Evolutionary conservation across 2,329 filamentous ascomycete genomes (phyloP).

Genomic region (Ophiognomonia clavigignenti-juglandacearum): DNA sequence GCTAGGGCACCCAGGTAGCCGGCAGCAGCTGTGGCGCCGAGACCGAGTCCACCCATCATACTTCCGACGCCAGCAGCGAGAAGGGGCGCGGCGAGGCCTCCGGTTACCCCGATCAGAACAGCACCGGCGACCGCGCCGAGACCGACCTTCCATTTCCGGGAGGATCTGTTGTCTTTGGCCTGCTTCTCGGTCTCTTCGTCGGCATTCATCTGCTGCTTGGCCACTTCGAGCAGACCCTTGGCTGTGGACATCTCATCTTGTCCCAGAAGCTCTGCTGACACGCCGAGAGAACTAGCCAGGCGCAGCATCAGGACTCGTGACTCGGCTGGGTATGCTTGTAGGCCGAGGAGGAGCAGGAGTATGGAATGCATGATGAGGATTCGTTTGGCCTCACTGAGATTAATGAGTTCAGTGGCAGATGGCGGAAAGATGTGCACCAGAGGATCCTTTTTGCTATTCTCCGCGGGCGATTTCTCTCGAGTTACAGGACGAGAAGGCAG

Average conservation of each 20-base stretch:
- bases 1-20: slow-evolving; percentile 83
- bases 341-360: slow-evolving; percentile 64
- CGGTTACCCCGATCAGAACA: slow-evolving; percentile 84
- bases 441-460: slow-evolving; percentile 33
- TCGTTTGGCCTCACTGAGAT: slow-evolving; percentile 31
- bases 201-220: slow-evolving; percentile 54
- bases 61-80: slow-evolving; percentile 82
- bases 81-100: slow-evolving; percentile 80
- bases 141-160: slow-evolving; percentile 84
- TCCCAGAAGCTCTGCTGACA: slow-evolving; percentile 58
- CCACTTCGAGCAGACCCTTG: slow-evolving; percentile 65
- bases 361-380: slow-evolving; percentile 39
- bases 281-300: slow-evolving; percentile 61
- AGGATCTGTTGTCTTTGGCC: slow-evolving; percentile 62
- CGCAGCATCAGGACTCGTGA: slow-evolving; percentile 66
- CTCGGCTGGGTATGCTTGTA: slow-evolving; percentile 70
- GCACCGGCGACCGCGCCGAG: slow-evolving; percentile 85
- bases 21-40: slow-evolving; percentile 67
- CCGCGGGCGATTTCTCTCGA: slow-evolving; percentile 31
- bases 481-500: slow-evolving; percentile 39
- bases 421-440: slow-evolving; percentile 49
- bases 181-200: slow-evolving; percentile 73
- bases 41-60: slow-evolving; percentile 77
- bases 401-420: slow-evolving; percentile 49
- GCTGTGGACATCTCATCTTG: slow-evolving; percentile 73